Evolutionary conservation across 2,329 filamentous ascomycete genomes (phyloP), one percentile per base, ranked within the genome.

Genomic region (Boeremia exigua): DNA sequence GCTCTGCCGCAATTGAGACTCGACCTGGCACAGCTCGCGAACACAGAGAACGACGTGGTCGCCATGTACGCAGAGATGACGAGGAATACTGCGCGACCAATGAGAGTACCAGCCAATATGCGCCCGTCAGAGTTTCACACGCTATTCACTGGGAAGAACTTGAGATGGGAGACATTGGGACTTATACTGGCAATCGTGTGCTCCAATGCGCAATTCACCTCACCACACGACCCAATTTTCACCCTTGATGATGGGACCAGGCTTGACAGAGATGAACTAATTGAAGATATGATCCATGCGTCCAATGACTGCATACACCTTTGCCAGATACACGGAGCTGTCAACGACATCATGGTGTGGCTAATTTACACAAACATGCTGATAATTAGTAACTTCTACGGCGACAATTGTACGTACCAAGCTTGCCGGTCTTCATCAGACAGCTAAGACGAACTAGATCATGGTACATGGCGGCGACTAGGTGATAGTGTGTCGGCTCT

Each of bases 331-430:
- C 71, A 75, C 40, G 71, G 71, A 10, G 69, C 70, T 17, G 71
- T 74, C 4, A 75, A 74, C 34, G 72, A 75, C 40, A 64, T 75
- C 46, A 73, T 74, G 70, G 65, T 73, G 2, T 74, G 70, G 63
- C 59, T 73, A 7, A 49, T 74, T 1, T 73, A 72, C 45, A 55
- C 48, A 32, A 71, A 72, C 43, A 63, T 71, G 62, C 57, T 72
- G 30, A 60, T 73, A 5, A 64, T 65, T 11, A 71, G 70, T 47
- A 72, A 69, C 45, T 72, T 63, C 39, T 74, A 74, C 28, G 72
- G 72, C 36, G 71, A 74, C 29, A 75, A 73, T 28, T 71, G 71
- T 72, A 43, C 19, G 69, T 67, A 29, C 28, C 14, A 15, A 10
- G 5, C 1, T 48, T 15, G 2, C 12, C 12, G 2, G 1, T 5